A percentile compares a stretch with the other conserved stretches of the same genome.
Conservation (phyloP, 2,329 filamentous ascomycete genomes). For the Epichloe gansuensis region DNA sequence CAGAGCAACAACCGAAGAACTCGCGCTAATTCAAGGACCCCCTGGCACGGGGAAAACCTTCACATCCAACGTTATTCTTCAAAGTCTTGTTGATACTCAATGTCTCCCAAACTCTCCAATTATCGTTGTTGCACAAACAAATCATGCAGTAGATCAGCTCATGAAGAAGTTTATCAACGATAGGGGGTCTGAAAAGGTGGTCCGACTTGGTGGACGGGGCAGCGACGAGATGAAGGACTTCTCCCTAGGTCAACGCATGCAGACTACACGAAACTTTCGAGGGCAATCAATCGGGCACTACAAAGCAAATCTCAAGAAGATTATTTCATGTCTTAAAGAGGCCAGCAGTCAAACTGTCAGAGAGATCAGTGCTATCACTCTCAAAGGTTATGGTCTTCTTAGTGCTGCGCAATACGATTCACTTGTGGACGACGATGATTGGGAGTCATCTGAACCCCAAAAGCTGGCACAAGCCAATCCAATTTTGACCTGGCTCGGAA, state of each 20-base stretch:
- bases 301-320: slow-evolving; percentile 4
- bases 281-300: neutral
- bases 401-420: slow-evolving; percentile 50
- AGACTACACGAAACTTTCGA: slow-evolving; percentile 18
- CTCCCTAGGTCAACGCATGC: slow-evolving; percentile 29
- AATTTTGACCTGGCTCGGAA: slow-evolving; percentile 9
- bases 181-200: slow-evolving; percentile 38
- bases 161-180: slow-evolving; percentile 44
- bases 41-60: slow-evolving; percentile 68
- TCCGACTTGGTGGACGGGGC: slow-evolving; percentile 49
- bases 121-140: slow-evolving; percentile 74
- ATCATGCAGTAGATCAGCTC: slow-evolving; percentile 80
- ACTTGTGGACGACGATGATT: slow-evolving; percentile 37
- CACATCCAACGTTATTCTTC: slow-evolving; percentile 59
- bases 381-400: slow-evolving; percentile 45
- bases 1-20: slow-evolving; percentile 54
- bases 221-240: slow-evolving; percentile 56
- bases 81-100: slow-evolving; percentile 31
- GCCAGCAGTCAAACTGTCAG: slow-evolving; percentile 18
- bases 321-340: slow-evolving; percentile 6
- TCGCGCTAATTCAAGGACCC: slow-evolving; percentile 74
- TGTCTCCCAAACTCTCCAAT: slow-evolving; percentile 38
- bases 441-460: slow-evolving; percentile 11
- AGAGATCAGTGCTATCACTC: slow-evolving; percentile 36
- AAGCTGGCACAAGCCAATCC: neutral